phyloP scores from a whole-genome alignment of 2,329 filamentous ascomycete genomes.

The Claviceps maximensis region DNA sequence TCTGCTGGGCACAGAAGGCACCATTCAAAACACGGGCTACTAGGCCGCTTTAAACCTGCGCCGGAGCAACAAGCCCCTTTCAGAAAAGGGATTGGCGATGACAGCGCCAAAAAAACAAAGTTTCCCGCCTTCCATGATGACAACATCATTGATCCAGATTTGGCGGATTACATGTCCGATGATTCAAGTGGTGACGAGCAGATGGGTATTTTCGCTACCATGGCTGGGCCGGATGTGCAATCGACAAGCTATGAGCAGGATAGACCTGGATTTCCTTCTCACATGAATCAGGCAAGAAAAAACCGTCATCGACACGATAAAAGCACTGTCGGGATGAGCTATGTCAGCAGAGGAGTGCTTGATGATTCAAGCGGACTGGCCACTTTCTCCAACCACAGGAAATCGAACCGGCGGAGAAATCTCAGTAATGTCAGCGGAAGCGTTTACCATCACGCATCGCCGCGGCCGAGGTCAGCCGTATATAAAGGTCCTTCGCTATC shows the following conservation, averaged over 20 bases:
- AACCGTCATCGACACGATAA: conserved; percentile 63
- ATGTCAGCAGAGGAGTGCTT: conserved; percentile 48
- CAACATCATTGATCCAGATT: conserved; percentile 93
- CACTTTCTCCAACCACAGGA: conserved; percentile 44
- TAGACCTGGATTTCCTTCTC: conserved; percentile 56
- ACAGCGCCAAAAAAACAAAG: conserved; percentile 48
- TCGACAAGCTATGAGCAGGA: conserved; percentile 61
- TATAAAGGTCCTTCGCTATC: conserved; percentile 43
- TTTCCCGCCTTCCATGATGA: conserved; percentile 94
- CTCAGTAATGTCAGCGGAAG: conserved; percentile 69
- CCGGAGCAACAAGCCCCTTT: conserved; percentile 80
- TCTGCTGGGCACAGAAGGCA: conserved; percentile 65
- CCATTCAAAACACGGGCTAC: conserved; percentile 74
- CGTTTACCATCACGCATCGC: conserved; percentile 55
- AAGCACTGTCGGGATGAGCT: conserved; percentile 57
- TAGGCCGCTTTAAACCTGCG: conserved; percentile 56
- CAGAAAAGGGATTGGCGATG: conserved; percentile 56
- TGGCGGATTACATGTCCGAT: conserved; percentile 92
- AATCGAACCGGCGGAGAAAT: conserved; percentile 61
- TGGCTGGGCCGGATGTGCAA: conserved; percentile 52
- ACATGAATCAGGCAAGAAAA: conserved; percentile 62
- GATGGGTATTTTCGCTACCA: conserved; percentile 67
- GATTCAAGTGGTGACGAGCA: conserved; percentile 89
- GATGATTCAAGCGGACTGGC: conserved; percentile 48
- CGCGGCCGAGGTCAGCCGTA: conserved; percentile 46